Evolutionary conservation across 257 asterid species (phyloP), one percentile per base, ranked within the genome.

Genomic region (Dorcoceras hygrometricum): DNA sequence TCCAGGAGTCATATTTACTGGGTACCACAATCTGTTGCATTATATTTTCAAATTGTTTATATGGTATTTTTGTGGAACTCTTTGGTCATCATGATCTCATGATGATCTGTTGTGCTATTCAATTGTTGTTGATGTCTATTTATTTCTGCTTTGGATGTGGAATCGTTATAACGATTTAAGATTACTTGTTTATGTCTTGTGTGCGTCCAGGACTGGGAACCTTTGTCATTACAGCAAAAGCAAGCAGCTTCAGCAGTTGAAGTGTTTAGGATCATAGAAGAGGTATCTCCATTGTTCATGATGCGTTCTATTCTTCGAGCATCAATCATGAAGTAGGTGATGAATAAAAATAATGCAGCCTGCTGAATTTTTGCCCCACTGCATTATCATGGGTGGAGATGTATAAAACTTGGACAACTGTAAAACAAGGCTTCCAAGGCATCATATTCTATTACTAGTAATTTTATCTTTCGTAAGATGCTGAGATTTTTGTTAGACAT

Each of bases 241-340:
- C 96, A 90, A 55, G 96, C 97, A 70, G 92, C 94, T 77, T 93
- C 99, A 68, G 97, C 92, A 66, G 95, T 93, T 78, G 99, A 93
- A 88, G 97, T 93, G 70, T 88, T 93, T 74, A 83, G 99, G 85
- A 93, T 93, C 75, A 79, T 88, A 73, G 97, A 90, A 77, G 97
- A 93, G 96, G 99, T 93, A 82, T 73, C 59, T 46, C 63, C n/a
- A 20, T 60, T 66, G 68, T 73, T n/a, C 32, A 7, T 57, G n/a
- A 20, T 61, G 65, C 62, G 18, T 58, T 10, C 62, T 64, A 50
- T 59, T n/a, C 77, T 46, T 62, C 43, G 18, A 16, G 54, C 66
- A 51, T 57, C 55, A 19, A 28, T 23, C 62, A 12, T 55, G 56
- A 20, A 23, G 28, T 54, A 23, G 54, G 43, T 34, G 43, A 34